Evolutionary conservation across 129 eudicot species (phyloP).

Genomic region (Helichrysum umbraculigerum): DNA sequence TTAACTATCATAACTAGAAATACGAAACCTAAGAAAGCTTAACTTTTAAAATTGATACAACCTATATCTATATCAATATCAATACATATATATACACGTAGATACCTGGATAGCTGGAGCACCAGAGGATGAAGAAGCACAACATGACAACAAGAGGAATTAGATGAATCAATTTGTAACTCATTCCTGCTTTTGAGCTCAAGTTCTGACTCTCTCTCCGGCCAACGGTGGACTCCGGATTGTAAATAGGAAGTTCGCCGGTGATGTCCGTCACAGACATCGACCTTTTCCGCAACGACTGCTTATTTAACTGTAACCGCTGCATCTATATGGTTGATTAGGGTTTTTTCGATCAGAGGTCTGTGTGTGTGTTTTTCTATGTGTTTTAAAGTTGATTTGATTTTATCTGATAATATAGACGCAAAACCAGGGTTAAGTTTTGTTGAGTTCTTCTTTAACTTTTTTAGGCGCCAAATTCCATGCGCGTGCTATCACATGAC

Average conservation of each 20-base stretch:
- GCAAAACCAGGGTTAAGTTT: conserved; percentile 10
- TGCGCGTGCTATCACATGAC: conserved; percentile 21
- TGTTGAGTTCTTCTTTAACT: conserved; percentile 17
- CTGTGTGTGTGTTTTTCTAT: conserved; percentile 17
- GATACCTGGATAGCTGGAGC: conserved; percentile 34
- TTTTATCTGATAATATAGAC: neutral
- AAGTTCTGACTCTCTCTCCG: conserved; percentile 27
- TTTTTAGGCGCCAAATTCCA: conserved; percentile 27
- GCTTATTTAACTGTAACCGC: conserved; percentile 32
- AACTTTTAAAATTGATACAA: neutral
- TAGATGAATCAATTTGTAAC: conserved; percentile 32
- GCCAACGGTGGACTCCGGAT: conserved; percentile 32
- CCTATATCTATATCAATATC: neutral
- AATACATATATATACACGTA: neutral
- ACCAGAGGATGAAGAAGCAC: conserved; percentile 40
- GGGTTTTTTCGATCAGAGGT: conserved; percentile 20
- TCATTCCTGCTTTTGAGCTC: conserved; percentile 15
- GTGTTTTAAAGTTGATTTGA: conserved; percentile 9
- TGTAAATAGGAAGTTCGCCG: conserved; percentile 37
- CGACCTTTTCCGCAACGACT: conserved; percentile 34
- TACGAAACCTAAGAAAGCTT: neutral
- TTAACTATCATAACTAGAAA: neutral
- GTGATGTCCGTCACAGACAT: conserved; percentile 34
- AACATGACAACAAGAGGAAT: conserved; percentile 35
- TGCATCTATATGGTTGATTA: conserved; percentile 9